Evolutionary conservation across 331 rosid species (phyloP).

Genomic region (Erythrophleum ivorense): DNA sequence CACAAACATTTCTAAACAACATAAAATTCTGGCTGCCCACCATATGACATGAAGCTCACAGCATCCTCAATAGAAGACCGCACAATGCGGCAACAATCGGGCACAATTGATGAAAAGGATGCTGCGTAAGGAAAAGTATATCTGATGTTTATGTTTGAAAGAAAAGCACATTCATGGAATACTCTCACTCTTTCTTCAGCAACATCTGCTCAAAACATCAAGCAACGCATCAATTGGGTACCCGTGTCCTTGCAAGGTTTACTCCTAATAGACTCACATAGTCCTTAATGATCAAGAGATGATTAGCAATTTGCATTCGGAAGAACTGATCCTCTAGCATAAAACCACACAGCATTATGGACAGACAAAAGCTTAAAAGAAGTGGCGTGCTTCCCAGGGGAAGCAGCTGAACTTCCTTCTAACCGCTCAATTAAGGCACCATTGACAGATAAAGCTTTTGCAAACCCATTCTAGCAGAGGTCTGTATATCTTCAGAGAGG

Average conservation of each 20-base stretch:
- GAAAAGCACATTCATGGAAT: conserved; percentile 95
- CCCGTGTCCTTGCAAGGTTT: conserved; percentile 86
- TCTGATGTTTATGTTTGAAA: conserved; percentile 88
- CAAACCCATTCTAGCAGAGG: no score
- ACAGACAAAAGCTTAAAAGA: no score
- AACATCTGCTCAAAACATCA: conserved; percentile 95
- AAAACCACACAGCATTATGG: conserved; percentile 41
- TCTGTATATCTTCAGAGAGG: no score
- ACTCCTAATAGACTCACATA: conserved; percentile 95
- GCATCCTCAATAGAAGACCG: conserved; percentile 96
- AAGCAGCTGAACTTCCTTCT: no score
- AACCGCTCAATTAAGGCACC: no score
- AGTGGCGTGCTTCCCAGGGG: no score
- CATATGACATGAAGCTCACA: conserved; percentile 96
- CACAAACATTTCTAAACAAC: conserved; percentile 94
- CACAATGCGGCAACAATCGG: conserved; percentile 97
- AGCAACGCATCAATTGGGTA: conserved; percentile 90
- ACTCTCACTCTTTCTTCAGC: conserved; percentile 98
- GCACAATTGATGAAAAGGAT: conserved; percentile 90
- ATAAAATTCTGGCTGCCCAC: conserved; percentile 94
- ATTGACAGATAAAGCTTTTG: no score
- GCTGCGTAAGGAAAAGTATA: conserved; percentile 95
- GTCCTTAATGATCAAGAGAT: conserved; percentile 88
- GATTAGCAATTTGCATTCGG: conserved; percentile 97
- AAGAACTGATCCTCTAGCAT: conserved; percentile 99